A percentile compares a stretch with the other conserved stretches of the same genome.
Evolutionary conservation across 306 rosid species (phyloP).

Genomic region (Medicago lupulina): DNA sequence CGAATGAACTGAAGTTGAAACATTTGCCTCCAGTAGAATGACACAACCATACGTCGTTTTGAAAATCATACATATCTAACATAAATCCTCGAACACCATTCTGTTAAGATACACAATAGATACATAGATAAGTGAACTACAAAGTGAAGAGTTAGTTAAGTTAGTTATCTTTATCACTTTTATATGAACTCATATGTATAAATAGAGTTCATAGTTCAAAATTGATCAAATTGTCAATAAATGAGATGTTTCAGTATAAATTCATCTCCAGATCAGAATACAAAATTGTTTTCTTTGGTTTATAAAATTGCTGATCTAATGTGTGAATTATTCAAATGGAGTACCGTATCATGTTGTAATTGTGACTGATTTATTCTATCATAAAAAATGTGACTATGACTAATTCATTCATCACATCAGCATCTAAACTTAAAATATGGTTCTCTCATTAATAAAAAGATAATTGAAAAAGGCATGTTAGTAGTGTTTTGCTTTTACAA

Average conservation of each 20-base stretch:
- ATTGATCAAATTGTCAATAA: neutral
- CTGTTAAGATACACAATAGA: conserved; percentile 46
- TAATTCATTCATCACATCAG: conserved; percentile 11
- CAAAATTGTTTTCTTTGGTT: neutral
- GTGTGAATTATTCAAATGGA: conserved; percentile 17
- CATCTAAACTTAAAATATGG: neutral
- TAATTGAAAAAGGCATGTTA: neutral
- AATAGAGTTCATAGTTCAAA: neutral
- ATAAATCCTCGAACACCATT: conserved; percentile 91
- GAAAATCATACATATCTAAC: conserved; percentile 92
- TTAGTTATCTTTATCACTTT: too few species aligned
- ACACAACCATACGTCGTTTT: conserved; percentile 79
- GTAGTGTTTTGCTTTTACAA: neutral
- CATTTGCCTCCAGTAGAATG: conserved; percentile 76
- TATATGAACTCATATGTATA: neutral
- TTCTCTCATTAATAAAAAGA: neutral
- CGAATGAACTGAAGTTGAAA: conserved; percentile 77
- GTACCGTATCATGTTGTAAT: neutral
- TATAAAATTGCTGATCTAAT: conserved; percentile 4
- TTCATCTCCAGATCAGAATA: neutral
- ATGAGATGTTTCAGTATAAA: neutral
- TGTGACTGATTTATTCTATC: neutral
- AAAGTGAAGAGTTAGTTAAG: neutral
- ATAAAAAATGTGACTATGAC: neutral
- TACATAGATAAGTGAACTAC: neutral